These are phyloP conservation scores for Flaveria robusta DNA, from an alignment of 129 eudicot genomes.

Conservation along the genomic window DNA sequence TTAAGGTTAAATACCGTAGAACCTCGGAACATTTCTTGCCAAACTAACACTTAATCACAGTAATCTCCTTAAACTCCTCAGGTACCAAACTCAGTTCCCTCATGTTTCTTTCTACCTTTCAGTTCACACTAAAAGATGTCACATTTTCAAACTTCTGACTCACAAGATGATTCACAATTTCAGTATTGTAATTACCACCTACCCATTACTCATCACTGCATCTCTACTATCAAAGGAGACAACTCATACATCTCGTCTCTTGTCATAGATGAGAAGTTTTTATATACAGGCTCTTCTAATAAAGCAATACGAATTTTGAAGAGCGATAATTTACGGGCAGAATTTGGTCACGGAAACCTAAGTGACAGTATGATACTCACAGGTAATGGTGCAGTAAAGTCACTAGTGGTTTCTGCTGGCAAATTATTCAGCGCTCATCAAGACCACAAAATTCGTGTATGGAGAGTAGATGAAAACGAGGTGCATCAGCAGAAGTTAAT, in stretches of 20 bases:
- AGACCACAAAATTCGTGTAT: slow-evolving; percentile 61
- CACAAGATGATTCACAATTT: slow-evolving; percentile 33
- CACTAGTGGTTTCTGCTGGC: slow-evolving; percentile 43
- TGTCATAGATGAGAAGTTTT: slow-evolving; percentile 47
- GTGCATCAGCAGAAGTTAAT: slow-evolving; percentile 37
- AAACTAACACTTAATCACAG: slow-evolving; percentile 16
- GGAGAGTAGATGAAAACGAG: slow-evolving; percentile 48
- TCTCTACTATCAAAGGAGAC: slow-evolving; percentile 57
- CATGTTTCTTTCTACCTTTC: slow-evolving; percentile 27
- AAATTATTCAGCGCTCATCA: slow-evolving; percentile 68
- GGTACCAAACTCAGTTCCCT: slow-evolving; percentile 21
- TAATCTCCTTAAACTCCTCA: slow-evolving; percentile 30
- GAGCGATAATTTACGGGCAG: slow-evolving; percentile 37
- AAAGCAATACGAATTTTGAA: slow-evolving; percentile 56
- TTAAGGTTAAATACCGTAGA: slow-evolving; percentile 25
- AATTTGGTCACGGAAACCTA: slow-evolving; percentile 35
- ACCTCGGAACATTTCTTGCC: slow-evolving; percentile 26
- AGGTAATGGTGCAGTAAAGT: slow-evolving; percentile 65
- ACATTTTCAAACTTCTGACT: slow-evolving; percentile 39
- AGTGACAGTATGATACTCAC: slow-evolving; percentile 29
- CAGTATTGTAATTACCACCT: slow-evolving; percentile 28
- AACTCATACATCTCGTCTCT: slow-evolving; percentile 66
- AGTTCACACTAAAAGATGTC: slow-evolving; percentile 39
- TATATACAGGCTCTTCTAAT: slow-evolving; percentile 70
- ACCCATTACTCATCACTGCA: slow-evolving; percentile 40